Base-by-base conservation (phyloP, 2,329 filamentous ascomycete species). In the Parascedosporium putredinis region DNA sequence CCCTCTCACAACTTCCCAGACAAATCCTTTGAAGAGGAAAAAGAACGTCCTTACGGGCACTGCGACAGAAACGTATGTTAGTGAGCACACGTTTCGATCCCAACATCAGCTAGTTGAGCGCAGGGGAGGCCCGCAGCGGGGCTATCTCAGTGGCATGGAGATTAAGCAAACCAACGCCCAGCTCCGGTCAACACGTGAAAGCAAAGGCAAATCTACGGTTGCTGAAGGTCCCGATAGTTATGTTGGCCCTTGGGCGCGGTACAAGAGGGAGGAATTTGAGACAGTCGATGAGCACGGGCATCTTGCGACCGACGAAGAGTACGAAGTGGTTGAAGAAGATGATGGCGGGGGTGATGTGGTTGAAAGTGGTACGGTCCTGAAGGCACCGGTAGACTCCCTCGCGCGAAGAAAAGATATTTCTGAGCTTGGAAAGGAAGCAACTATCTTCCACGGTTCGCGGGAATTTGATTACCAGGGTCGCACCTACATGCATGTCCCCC, bases 401-500 rank as follows among this genome's bases (percentile, higher is more conserved):
- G 71, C 69, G 31, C 71, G 72, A 54, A 66, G 81, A 56, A 78
- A 79, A 62, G 71, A 79, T 61, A 73, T 74, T 7, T 78, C 82
- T 61, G 73, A 74, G 55, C 56, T 74, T 59, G 81, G 81, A 52
- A 78, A 78, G 23, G 93, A 98, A 70, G 93, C 84, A 48, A 89
- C 84, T 40, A 83, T 82, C 42, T 98, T 97, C 68, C 86, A 95
- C 60, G 93, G 90, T 54, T 76, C 77, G 36, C 75, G 86, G 61
- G 74, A 93, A 67, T 84, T 83, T 71, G 93, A 98, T 65, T 98
- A 98, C 70, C 86, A 94, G 64, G 93, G 93, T 45, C 77, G 93
- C 56, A 95, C 91, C 29, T 98, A 95, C 64, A 96, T 98, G 91
- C 93, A 98, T 67, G 76, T 97, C 43, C 93, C 93, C 3, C 89